Base-by-base conservation (phyloP, 805 yeast genomes). In the Hanseniaspora occidentalis region DNA sequence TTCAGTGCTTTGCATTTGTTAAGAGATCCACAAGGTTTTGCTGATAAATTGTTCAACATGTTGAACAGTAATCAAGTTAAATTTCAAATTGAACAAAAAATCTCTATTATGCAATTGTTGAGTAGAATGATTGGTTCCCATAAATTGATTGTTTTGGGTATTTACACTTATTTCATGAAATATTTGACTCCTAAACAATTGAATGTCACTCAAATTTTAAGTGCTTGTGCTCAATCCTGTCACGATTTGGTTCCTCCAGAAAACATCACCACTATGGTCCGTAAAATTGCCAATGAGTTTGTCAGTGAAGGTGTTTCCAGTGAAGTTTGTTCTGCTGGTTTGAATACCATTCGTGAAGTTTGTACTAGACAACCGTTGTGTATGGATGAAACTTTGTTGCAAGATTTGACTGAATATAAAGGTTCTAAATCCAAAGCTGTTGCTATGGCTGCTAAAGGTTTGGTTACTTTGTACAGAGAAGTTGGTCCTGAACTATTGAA, bases 201-300 rank as follows among this genome's bases (percentile, higher is more conserved):
- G 43, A 82, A 89, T 50, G 99, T 92, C 35, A 92, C 99, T 0
- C 94, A 85, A 59, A 79, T 92, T 48, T 75, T 92, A 84, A 97
- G 98, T 6, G 95, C 97, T 3, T 71, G 84, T 37, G 99, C 98
- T 0, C 98, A 92, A 66, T 85, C 97, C 0, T 74, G 94, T 21
- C 99, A 92, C 57, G 97, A 92, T 54, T 68, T 92, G 53, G 96
- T 92, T 6, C 99, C 99, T 20, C 98, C 99, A 5, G 99, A 92
- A 58, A 75, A 78, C 13, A 73, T 92, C 45, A 66, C 71, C 35
- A 79, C 79, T 38, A 77, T 92, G 50, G 79, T 92, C 8, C 75
- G 95, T 43, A 92, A 89, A 56, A 77, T 92, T 48, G 97, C 98
- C 1, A 94, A 92, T 62, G 98, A 92, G 62, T 92, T 92, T 53